Evolutionary conservation across 169 alveolate genomes (phyloP), one percentile per base, ranked within the genome.

Genomic region (Toxoplasma gondii): DNA sequence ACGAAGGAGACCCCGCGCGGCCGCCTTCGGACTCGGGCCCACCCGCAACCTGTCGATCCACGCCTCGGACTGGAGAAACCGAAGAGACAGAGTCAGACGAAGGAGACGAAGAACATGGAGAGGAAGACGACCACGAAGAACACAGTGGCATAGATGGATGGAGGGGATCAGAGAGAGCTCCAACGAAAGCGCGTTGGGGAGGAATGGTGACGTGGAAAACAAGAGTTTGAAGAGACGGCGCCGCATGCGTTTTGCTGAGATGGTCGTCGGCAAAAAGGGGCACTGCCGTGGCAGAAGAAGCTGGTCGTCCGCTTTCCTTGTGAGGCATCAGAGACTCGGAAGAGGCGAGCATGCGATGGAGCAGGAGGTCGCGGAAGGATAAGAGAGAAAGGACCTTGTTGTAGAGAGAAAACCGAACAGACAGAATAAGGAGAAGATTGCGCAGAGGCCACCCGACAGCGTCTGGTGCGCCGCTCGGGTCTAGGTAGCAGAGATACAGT

Each of bases 361-460:
- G 70, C 36, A 78, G 45, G 58, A 82, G 44, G 78, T 91, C 94
- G n/a, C 94, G 83, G 78, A 91, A 91, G 29, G 90, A 91, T 29
- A 91, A 53, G 39, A 91, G 19, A 29, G 64, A n/a, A 17, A 91
- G 81, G 39, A 10, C 49, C 31, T 53, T 41, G 31, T 58, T 88
- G 53, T 9, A 70, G 49, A 91, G 58, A 24, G 29, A 31, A 43
- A 74, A 91, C 0, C 94, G 88, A 7, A 29, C 80, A 17, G 82
- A 69, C 1, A 91, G 49, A 29, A 80, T 64, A 24, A 83, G 82
- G 38, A 91, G 94, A 49, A 91, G 54, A 78, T 54, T 31, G 1
- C 94, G 88, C 54, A 91, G 81, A 31, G 94, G 94, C 94, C 94
- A 91, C 70, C 94, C 94, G 43, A 91, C 41, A 10, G 93, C 93